Evolutionary conservation across 2,329 filamentous ascomycete genomes (phyloP), one percentile per base, ranked within the genome.

Genomic region (Paecilomyces formosus): DNA sequence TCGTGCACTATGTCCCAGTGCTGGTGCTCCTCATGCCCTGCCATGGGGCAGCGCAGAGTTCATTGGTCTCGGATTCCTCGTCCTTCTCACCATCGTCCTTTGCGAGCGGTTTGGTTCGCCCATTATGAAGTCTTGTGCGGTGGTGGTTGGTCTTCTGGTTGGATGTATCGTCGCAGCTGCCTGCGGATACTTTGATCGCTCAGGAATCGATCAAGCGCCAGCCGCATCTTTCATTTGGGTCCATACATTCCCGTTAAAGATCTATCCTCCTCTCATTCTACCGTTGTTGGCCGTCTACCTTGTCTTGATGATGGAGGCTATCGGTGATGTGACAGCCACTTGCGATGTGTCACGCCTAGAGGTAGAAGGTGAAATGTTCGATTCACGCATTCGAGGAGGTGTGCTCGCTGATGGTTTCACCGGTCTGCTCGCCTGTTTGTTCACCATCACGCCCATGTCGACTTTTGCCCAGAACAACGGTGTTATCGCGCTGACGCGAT

Each of bases 391-490:
- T 64, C 86, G 88, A 66, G 86, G 86, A 7, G 86, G 86, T 55
- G 82, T 88, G 9, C 75, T 88, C 2, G 85, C 85, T 1, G 86
- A 88, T 65, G 85, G 86, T 0, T 68, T 88, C n/a, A 87, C 85
- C 63, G 84, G 85, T 61, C 74, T 88, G 54, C 65, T 88, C 39
- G 82, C 82, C 31, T 85, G 82, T 1, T 79, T 89, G 35, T 84
- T 81, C 68, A 89, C 87, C 6, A 86, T 87, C 61, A 85, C 84
- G 0, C 85, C 86, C 4, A 87, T 88, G 84, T 83, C 82, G 1
- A 85, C 83, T 0, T 88, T 88, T 64, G 85, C 86, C 0, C 85
- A 87, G 65, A 88, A 88, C 74, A 88, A 88, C 68, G 86, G 85
- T 62, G 86, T 87, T 59, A 88, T 88, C 58, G 82, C 84, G 0